Evolutionary conservation across 371 early-diverging fungal species (phyloP), one percentile per base, ranked within the genome.

Genomic region (Mortierella sp.): DNA sequence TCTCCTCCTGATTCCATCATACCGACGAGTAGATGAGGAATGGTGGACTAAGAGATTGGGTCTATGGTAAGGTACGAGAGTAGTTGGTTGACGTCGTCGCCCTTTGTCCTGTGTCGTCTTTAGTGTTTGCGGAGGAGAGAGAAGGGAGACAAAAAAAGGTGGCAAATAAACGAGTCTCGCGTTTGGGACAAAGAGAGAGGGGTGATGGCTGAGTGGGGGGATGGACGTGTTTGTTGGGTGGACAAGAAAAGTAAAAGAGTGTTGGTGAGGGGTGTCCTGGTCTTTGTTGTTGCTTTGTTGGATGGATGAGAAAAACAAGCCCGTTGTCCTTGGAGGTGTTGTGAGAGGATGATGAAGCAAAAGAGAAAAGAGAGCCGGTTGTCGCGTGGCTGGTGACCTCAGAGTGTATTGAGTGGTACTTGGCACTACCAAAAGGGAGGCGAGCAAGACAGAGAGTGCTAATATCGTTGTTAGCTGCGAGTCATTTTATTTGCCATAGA

Each of bases 1-100:
- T 74, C 74, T 41, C 77, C 82, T 54, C 75, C 82, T 75, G 78
- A 63, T 63, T 82, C 82, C 41, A 72, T 82, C 82, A 82, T 82
- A 68, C 68, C 68, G 68, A 41, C 24, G 24, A 38, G 7, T 65
- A 21, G 68, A 68, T 68, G 68, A 41, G 68, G 68, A 68, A 68
- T 68, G 41, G 68, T 41, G 68, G 68, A 41, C 68, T 24, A 41
- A 38, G 38, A 68, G 68, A 41, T 68, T 29, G 27, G 24, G 24
- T 41, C 10, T 1, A 41, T 7, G 35, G 21, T 24, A 41, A 24
- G 43, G 24, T 38, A n/a, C 24, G 38, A 68, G 38, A 38, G 68
- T 68, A 10, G 6, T 65, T 4, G 43, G 68, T 68, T 68, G 68
- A 21, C 41, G 68, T 68, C 35, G 68, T 21, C 41, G 68, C 65